These are phyloP conservation scores for Umbelopsis sp. DNA, from an alignment of 192 early-diverging fungal genomes.

Conservation along the genomic window DNA sequence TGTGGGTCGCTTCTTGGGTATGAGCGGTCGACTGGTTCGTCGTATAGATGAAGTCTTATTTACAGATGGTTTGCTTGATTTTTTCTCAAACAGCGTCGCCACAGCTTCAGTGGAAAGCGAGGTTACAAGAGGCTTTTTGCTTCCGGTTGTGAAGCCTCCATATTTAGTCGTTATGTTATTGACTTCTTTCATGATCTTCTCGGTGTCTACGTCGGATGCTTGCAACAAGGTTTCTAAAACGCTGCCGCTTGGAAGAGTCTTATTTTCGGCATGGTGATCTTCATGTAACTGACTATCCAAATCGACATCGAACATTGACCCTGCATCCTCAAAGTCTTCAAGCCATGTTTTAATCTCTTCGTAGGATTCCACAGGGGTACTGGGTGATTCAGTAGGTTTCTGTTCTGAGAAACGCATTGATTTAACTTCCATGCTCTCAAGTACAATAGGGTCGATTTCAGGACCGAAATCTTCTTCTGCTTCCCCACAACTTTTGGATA, in stretches of 20 bases:
- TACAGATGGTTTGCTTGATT: not conserved
- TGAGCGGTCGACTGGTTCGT: not conserved
- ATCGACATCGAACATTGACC: conserved; percentile 8
- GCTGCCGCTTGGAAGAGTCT: not conserved
- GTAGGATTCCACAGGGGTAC: not conserved
- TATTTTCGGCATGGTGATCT: too few species aligned
- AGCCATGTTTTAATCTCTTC: conserved; percentile 14
- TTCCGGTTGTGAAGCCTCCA: not conserved
- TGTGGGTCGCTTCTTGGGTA: not conserved
- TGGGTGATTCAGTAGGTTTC: not conserved
- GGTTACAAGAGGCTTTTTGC: conserved; percentile 4
- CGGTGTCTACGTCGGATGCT: conserved; percentile 1
- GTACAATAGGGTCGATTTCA: not conserved
- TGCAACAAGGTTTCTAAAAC: not conserved
- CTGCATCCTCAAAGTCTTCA: conserved; percentile 1
- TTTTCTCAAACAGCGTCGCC: not conserved
- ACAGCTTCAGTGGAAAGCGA: not conserved
- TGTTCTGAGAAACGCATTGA: not conserved
- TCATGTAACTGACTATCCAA: not conserved
- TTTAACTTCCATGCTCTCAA: not conserved
- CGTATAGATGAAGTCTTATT: conserved; percentile 8
- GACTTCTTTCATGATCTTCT: conserved; percentile 10
- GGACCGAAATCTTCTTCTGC: conserved; percentile 17
- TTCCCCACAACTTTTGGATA: not conserved
- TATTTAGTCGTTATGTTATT: conserved; percentile 12